phyloP scores from a whole-genome alignment of 179 eudicot species.

The Drosera spatulata region DNA sequence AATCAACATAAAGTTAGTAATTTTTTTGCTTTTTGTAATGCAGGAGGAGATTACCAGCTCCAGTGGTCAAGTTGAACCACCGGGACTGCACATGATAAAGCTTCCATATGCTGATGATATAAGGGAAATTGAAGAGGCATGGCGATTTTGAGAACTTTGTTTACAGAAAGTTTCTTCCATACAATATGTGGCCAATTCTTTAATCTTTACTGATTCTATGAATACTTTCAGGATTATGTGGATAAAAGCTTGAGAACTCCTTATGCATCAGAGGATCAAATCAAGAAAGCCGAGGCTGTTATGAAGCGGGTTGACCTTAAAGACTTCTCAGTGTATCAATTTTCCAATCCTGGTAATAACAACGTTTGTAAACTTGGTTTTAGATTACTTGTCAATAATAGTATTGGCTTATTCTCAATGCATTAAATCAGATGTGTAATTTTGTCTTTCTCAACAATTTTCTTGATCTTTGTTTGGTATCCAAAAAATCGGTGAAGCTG shows the following conservation, averaged over 20 bases:
- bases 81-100: slow-evolving; percentile 97
- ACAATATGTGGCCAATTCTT: not conserved
- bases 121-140: slow-evolving; percentile 81
- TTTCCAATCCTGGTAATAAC: slow-evolving; percentile 82
- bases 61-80: slow-evolving; percentile 91
- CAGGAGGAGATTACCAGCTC: slow-evolving; percentile 78
- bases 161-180: not conserved
- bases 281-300: slow-evolving; percentile 56
- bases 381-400: too few relatives aligned
- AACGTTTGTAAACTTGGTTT: too few relatives aligned
- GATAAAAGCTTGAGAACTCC: slow-evolving; percentile 33
- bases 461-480: too few relatives aligned
- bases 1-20: too few relatives aligned
- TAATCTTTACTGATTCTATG: not conserved
- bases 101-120: slow-evolving; percentile 97
- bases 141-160: not conserved
- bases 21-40: slow-evolving; percentile 7
- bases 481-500: too few relatives aligned
- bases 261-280: slow-evolving; percentile 66
- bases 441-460: too few relatives aligned
- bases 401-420: too few relatives aligned
- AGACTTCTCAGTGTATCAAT: slow-evolving; percentile 90
- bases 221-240: slow-evolving; percentile 45
- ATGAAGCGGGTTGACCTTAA: slow-evolving; percentile 71
- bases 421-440: too few relatives aligned